phyloP scores from a whole-genome alignment of 768 basidiomycete genomes.

The Mycena filopes region DNA sequence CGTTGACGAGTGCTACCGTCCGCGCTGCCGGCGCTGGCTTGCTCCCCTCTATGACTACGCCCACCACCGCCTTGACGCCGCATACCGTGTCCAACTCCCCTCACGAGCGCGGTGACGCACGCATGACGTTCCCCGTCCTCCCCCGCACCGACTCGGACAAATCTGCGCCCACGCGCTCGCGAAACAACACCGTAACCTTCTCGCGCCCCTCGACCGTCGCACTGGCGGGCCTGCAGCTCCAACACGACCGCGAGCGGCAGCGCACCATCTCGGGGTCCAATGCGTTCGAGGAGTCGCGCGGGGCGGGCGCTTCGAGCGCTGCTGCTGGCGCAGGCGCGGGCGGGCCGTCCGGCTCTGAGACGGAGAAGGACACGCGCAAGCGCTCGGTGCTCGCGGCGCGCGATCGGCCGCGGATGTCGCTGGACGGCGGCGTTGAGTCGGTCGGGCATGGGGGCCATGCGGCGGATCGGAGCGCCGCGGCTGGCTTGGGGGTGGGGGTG shows the following conservation, averaged over 20 bases:
- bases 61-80: slow-evolving; percentile 74
- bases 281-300: slow-evolving; percentile 30
- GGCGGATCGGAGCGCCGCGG: slow-evolving; percentile 54
- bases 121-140: slow-evolving; percentile 43
- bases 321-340: slow-evolving; percentile 8
- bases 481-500: slow-evolving; percentile 43
- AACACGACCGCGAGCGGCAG: slow-evolving; percentile 52
- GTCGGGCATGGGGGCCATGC: slow-evolving; percentile 42
- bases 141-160: slow-evolving; percentile 60
- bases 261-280: slow-evolving; percentile 43
- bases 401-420: slow-evolving; percentile 51
- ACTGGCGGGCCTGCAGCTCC: slow-evolving; percentile 66
- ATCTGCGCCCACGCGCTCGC: slow-evolving; percentile 38
- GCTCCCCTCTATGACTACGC: slow-evolving; percentile 63
- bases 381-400: slow-evolving; percentile 47
- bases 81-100: slow-evolving; percentile 69
- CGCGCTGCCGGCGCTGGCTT: slow-evolving; percentile 46
- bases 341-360: slow-evolving; percentile 50
- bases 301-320: slow-evolving; percentile 27
- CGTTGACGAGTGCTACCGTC: slow-evolving; percentile 48
- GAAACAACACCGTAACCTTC: slow-evolving; percentile 66
- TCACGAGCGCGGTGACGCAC: slow-evolving; percentile 34
- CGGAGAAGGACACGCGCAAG: slow-evolving; percentile 61
- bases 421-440: slow-evolving; percentile 52
- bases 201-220: slow-evolving; percentile 69